Evolutionary conservation across 495 filamentous ascomycete species (phyloP), one percentile per base, ranked within the genome.

Genomic region (Xylaria sp.): DNA sequence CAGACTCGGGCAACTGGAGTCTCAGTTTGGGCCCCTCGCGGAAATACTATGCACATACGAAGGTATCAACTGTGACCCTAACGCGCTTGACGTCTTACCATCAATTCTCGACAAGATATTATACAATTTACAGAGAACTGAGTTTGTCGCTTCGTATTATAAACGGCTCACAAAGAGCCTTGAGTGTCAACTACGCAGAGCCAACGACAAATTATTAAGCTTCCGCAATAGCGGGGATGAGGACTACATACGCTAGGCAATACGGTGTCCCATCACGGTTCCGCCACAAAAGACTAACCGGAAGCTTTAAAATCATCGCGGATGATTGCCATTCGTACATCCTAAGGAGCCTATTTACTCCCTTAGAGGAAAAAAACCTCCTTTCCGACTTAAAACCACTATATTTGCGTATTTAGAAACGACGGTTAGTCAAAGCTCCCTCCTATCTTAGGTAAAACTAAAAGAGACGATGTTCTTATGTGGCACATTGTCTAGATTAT

Each of bases 11-110:
- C 63, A 12, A 26, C 24, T 55, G 5, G 50, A 55, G 24, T 41
- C 40, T 41, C 63, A 12, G 41, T 8, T 29, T 6, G 50, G 29
- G 24, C 12, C 40, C 8, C 46, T 78, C 1, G 74, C 74, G 8
- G 15, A 68, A 2, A 61, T 44, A n/a, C 43, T 78, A 21, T 73
- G 74, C 14, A 57, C 57, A 21, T 71, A 78, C 59, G 74, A 74
- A 14, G 57, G 43, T 14, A 69, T 69, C 11, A n/a, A 52, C 1
- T 52, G 14, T 41, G 35, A 17, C 19, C 26, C 12, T 17, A 31
- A 31, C 29, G 41, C 17, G 4, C n/a, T 69, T 14, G 43, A 44
- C 1, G 26, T 14, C 2, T 69, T 69, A n/a, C 67, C 55, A 21
- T 0, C 0, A 24, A 40, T 43, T 12, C 57, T 69, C 5, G 12